Percentiles rank a stretch among this genome's conserved stretches.
Conservation (phyloP, 148 eudicot species). For the Silene uniflora region DNA sequence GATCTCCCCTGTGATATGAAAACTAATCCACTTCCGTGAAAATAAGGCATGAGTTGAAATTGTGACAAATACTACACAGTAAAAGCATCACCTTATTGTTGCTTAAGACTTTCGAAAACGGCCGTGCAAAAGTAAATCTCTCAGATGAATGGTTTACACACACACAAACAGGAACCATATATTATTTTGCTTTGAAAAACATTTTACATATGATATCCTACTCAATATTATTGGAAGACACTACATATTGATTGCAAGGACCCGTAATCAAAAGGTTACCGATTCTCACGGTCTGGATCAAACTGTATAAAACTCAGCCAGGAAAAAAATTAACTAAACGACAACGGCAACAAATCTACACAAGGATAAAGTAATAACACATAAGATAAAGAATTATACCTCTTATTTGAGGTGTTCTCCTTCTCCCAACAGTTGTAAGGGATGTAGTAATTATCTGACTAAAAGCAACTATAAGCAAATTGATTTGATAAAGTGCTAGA, state of each 20-base stretch:
- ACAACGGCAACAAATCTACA: not conserved
- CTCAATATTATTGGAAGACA: no score
- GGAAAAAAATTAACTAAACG: not conserved
- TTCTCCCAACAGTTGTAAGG: no score
- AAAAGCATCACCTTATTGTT: no score
- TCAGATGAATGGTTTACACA: no score
- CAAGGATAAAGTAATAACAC: not conserved
- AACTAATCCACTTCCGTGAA: no score
- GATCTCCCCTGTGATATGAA: no score
- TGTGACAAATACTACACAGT: no score
- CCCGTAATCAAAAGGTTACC: not conserved
- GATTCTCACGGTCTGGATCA: constrained; percentile 1
- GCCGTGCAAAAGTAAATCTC: not conserved
- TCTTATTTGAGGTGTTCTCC: no score
- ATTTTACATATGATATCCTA: not conserved
- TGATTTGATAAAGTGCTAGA: no score
- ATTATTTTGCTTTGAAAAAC: not conserved
- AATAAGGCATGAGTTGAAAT: no score
- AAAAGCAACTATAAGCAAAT: no score
- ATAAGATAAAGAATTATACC: not conserved
- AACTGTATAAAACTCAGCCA: not conserved
- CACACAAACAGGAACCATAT: not conserved
- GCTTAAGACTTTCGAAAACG: constrained; percentile 9
- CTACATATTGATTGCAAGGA: not conserved
- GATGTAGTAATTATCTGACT: no score